Conservation (phyloP, 257 asterid genomes). For the Capsicum rhomboideum region DNA sequence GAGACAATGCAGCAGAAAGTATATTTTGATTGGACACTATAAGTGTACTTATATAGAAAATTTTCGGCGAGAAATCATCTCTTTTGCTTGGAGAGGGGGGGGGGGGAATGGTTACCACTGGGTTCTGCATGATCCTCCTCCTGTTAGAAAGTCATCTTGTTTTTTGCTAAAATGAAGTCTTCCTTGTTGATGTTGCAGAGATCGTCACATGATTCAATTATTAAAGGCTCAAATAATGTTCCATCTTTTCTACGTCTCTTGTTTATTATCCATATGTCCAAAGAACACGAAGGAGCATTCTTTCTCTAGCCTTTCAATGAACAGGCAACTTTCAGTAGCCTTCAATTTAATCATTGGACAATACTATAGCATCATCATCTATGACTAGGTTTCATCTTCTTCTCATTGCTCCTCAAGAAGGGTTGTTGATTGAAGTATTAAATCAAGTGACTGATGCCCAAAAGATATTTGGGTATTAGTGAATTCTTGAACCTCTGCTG, state of each 20-base stretch:
- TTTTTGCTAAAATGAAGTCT: slow-evolving; percentile 26
- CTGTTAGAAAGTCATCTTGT: slow-evolving; percentile 13
- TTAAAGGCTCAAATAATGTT: too few species aligned
- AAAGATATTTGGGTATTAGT: too few species aligned
- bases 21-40: neutral
- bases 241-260: neutral
- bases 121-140: slow-evolving; percentile 8
- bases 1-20: neutral
- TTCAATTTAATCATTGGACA: slow-evolving; percentile 49
- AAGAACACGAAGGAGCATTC: neutral
- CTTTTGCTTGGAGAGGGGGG: too few species aligned
- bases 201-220: slow-evolving; percentile 5
- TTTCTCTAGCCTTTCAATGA: neutral
- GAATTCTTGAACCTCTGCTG: too few species aligned
- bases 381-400: too few species aligned
- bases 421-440: too few species aligned
- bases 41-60: neutral
- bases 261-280: slow-evolving; percentile 29
- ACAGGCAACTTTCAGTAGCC: neutral
- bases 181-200: neutral
- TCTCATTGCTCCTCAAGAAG: too few species aligned
- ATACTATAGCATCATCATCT: slow-evolving; percentile 17
- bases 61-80: too few species aligned
- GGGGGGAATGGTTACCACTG: slow-evolving; percentile 12
- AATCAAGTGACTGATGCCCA: too few species aligned